phyloP scores from a whole-genome alignment of 805 yeast genomes.

The Wickerhamomyces subpelliculosus region DNA sequence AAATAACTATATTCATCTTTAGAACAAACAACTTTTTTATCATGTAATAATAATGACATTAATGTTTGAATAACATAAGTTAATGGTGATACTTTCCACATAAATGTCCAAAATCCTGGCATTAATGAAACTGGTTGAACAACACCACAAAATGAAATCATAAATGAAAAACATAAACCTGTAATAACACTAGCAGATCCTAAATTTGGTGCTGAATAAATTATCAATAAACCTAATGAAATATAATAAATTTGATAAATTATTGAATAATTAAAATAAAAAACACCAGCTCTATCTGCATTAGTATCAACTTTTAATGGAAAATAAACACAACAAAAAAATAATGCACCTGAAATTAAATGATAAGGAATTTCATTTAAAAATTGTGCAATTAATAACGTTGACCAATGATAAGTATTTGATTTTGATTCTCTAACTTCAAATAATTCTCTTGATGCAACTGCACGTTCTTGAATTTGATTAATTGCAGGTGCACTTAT shows the following conservation, averaged over 20 bases:
- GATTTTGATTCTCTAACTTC: conserved; percentile 67
- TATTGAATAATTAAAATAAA: conserved; percentile 34
- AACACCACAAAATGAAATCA: conserved; percentile 27
- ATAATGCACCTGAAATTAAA: conserved; percentile 38
- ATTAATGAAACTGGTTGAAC: conserved; percentile 29
- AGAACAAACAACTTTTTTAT: conserved; percentile 42
- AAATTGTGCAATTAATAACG: conserved; percentile 45
- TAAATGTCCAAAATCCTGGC: conserved; percentile 72
- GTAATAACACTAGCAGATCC: conserved; percentile 59
- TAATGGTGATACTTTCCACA: conserved; percentile 59
- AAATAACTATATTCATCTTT: conserved; percentile 40
- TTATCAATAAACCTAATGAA: conserved; percentile 40
- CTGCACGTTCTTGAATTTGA: conserved; percentile 55
- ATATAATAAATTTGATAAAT: conserved; percentile 35
- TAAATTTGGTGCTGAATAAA: conserved; percentile 56
- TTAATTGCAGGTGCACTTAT: conserved; percentile 50
- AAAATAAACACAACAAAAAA: conserved; percentile 45
- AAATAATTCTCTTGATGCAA: conserved; percentile 50
- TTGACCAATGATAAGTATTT: conserved; percentile 66
- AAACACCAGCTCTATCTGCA: conserved; percentile 42
- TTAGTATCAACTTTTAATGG: conserved; percentile 34
- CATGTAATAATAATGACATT: conserved; percentile 40
- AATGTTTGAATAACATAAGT: conserved; percentile 51
- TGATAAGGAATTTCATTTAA: conserved; percentile 57
- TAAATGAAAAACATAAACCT: conserved; percentile 29